Evolutionary conservation across 441 rosid species (phyloP), one percentile per base, ranked within the genome.

Genomic region (Breynia disticha): DNA sequence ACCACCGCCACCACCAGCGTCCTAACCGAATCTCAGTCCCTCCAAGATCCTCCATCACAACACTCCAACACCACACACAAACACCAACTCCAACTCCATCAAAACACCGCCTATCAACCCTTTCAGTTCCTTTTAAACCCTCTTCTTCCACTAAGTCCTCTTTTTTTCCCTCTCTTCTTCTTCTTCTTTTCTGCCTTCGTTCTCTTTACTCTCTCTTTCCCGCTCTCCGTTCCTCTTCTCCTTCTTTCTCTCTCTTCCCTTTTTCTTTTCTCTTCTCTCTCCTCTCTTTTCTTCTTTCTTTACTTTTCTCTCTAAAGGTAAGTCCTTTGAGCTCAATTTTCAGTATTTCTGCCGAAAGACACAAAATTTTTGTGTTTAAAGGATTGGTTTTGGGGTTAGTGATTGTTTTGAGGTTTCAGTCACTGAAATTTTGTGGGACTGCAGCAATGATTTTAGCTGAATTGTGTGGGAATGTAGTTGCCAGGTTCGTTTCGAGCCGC

Each of bases 381-480:
- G 80, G 95, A 0, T 41, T 67, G 7, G 66, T 90, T 19, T 64
- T 84, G 41, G 78, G 85, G 11, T 65, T 73, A 8, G 85, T 90
- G 20, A 81, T 90, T 52, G 83, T 87, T 37, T 76, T 90, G 51
- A 72, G 95, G 17, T 90, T 90, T 44, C 97, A 84, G 67, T 87
- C 97, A 16, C 95, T 90, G 50, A 72, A 81, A n/a, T 90, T 79
- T 58, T 90, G 96, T 48, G 84, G 98, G 17, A 76, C 95, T 12
- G 81, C 98, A 2, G 90, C 96, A 20, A 80, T 90, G 93, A 90
- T 90, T 67, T 79, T 90, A 35, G 98, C 95, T 9, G 98, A 90
- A 58, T 61, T 87, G 39, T 84, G 83, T 0, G 98, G 98, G 6
- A 81, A 72, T 43, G 86, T 79, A 17, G 82, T 81, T 7, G 95